Percentiles rank a stretch among this genome's conserved stretches.
Evolutionary conservation across 2,329 filamentous ascomycete species (phyloP).

Genomic region (Aspergillus hiratsukae): DNA sequence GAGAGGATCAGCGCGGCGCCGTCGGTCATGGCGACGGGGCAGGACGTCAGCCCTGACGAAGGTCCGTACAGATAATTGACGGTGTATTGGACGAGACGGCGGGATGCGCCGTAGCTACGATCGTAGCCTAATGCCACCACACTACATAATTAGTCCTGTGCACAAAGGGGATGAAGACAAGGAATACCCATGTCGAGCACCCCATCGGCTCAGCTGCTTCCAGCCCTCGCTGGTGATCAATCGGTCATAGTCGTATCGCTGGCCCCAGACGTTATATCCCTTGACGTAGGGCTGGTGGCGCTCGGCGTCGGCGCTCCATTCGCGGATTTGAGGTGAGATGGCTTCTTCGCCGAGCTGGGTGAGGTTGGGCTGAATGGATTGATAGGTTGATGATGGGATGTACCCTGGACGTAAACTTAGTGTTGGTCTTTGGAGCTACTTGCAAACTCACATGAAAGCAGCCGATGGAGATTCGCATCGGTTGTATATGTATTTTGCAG

Average conservation of each 20-base stretch:
- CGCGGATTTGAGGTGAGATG: slow-evolving; percentile 25
- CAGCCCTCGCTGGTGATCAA: slow-evolving; percentile 65
- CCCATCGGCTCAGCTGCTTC: slow-evolving; percentile 40
- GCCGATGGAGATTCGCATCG: slow-evolving; percentile 50
- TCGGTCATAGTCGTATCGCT: slow-evolving; percentile 48
- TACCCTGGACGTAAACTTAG: slow-evolving; percentile 12
- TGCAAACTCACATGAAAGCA: slow-evolving; percentile 46
- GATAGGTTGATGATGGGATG: slow-evolving; percentile 52
- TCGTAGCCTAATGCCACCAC: slow-evolving; percentile 25
- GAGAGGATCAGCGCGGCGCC: slow-evolving; percentile 34
- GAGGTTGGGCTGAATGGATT: slow-evolving; percentile 41
- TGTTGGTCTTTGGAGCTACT: not conserved
- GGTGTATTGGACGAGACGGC: slow-evolving; percentile 23
- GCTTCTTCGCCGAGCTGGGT: slow-evolving; percentile 27
- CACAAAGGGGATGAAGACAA: not conserved
- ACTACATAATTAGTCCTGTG: slow-evolving; percentile 5
- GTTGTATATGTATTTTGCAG: slow-evolving; percentile 56
- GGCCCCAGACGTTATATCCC: slow-evolving; percentile 59
- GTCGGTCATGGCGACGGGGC: slow-evolving; percentile 60
- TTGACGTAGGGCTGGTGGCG: slow-evolving; percentile 59
- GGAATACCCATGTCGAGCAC: slow-evolving; percentile 25
- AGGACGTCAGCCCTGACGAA: slow-evolving; percentile 58
- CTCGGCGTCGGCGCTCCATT: slow-evolving; percentile 56
- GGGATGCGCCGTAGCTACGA: slow-evolving; percentile 14
- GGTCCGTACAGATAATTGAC: slow-evolving; percentile 54